Conservation (phyloP, 768 basidiomycete genomes). For the Leucosporidium yakuticum region DNA sequence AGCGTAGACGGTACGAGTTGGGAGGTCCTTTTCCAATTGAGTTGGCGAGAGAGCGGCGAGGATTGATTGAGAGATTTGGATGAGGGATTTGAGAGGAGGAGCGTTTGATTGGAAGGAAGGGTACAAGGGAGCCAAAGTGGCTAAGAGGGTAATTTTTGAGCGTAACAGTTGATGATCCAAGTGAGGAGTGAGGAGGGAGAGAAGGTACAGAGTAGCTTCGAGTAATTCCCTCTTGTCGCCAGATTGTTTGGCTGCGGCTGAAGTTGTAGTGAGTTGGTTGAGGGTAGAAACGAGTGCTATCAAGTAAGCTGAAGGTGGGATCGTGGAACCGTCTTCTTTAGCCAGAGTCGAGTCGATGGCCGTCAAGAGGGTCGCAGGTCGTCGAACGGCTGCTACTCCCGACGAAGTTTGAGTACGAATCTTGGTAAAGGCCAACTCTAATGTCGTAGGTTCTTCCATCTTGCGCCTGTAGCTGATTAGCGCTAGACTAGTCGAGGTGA, state of each 20-base stretch:
- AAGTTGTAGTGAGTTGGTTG: slow-evolving; percentile 61
- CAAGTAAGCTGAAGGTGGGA: slow-evolving; percentile 84
- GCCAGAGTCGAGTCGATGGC: slow-evolving; percentile 32
- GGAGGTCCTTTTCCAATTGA: slow-evolving; percentile 55
- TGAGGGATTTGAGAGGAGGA: slow-evolving; percentile 66
- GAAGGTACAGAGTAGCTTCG: slow-evolving; percentile 75
- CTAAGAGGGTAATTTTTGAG: slow-evolving; percentile 66
- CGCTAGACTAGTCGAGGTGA: not conserved
- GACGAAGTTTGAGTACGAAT: slow-evolving; percentile 21
- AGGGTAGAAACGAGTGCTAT: slow-evolving; percentile 81
- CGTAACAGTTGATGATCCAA: slow-evolving; percentile 75
- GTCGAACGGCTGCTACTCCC: slow-evolving; percentile 7
- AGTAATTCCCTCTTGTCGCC: slow-evolving; percentile 65
- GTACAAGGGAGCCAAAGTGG: slow-evolving; percentile 72
- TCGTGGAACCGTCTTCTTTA: slow-evolving; percentile 37
- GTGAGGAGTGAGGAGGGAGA: slow-evolving; percentile 69
- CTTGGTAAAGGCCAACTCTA: slow-evolving; percentile 22
- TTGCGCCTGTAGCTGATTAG: not conserved
- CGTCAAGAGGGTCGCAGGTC: slow-evolving; percentile 22
- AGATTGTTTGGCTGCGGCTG: slow-evolving; percentile 51
- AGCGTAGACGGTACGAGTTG: slow-evolving; percentile 72
- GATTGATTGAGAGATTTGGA: slow-evolving; percentile 66
- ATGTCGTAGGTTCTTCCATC: not conserved
- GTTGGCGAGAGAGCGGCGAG: slow-evolving; percentile 65
- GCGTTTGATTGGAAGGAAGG: slow-evolving; percentile 47